Evolutionary conservation across 1,284 basidiomycete genomes (phyloP), one percentile per base, ranked within the genome.

Genomic region (Cerioporus squamosus): DNA sequence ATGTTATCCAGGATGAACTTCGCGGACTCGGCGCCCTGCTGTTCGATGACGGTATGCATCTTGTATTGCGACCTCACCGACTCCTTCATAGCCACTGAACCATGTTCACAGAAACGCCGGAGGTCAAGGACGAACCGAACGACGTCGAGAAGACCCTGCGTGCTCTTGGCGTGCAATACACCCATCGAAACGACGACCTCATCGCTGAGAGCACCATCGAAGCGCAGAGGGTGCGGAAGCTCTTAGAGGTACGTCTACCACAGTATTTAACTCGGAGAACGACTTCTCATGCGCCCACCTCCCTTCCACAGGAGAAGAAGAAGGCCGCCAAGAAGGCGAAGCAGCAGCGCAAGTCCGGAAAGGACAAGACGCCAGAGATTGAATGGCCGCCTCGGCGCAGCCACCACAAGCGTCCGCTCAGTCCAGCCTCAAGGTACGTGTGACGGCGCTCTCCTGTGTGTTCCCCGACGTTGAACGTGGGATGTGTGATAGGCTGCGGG

Each of bases 141-240:
- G 75, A 75, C 14, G 81, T 90, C 40, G 78, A 84, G 61, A 81
- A 77, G 63, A 82, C 83, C 1, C 74, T 91, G n/a, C 80, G 77
- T 55, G 77, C 78, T 8, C 77, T 84, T 23, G 87, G 88, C 9
- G 80, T 90, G 5, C 80, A 77, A 53, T 92, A 92, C 62, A 88
- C 80, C 24, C 90, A 92, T 67, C 79, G 81, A 24, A 92, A 92
- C 58, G 86, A 90, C 45, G 81, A 85, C n/a, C 75, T 92, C 14
- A 75, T 92, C 14, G 76, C 78, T 4, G 81, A 85, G n/a, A 92
- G 83, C 67, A 79, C 78, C 4, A 84, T 93, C 36, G 89, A 91
- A 66, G 83, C 84, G 51, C 81, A 84, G 57, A 79, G 84, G 39
- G 79, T 84, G 2, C 80, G 79, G 57, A 79, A 77, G 24, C 80